Percentiles rank a stretch among this genome's conserved stretches.
Evolutionary conservation across 805 yeast genomes (phyloP).

Genomic region (Metschnikowia proteae): DNA sequence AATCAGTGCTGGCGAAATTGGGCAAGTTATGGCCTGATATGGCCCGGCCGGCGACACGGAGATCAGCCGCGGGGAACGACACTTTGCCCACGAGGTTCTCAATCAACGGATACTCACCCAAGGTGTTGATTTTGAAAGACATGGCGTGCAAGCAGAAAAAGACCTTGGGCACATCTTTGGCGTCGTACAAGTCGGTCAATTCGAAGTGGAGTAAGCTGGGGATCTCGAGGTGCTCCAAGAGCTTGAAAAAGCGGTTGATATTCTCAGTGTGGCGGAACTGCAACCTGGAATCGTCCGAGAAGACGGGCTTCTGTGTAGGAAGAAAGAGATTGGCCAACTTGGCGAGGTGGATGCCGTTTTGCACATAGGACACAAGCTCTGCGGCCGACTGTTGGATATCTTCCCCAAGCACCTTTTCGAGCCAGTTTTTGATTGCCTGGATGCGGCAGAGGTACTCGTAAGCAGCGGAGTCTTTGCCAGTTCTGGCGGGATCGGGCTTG

Average conservation of each 20-base stretch:
- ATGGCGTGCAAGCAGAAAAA: slow-evolving; percentile 90
- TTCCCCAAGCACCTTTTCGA: slow-evolving; percentile 59
- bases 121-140: slow-evolving; percentile 63
- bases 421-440: slow-evolving; percentile 79
- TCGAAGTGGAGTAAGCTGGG: slow-evolving; percentile 91
- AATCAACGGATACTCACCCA: slow-evolving; percentile 57
- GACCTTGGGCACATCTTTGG: slow-evolving; percentile 88
- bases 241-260: slow-evolving; percentile 74
- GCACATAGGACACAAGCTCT: slow-evolving; percentile 59
- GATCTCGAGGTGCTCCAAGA: slow-evolving; percentile 64
- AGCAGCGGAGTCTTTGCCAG: slow-evolving; percentile 29
- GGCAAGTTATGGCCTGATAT: slow-evolving; percentile 68
- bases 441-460: slow-evolving; percentile 81
- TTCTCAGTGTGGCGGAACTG: slow-evolving; percentile 92
- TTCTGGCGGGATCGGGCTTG: not conserved
- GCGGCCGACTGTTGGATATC: slow-evolving; percentile 51
- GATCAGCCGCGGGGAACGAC: slow-evolving; percentile 64
- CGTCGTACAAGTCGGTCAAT: slow-evolving; percentile 87
- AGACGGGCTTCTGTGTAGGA: slow-evolving; percentile 57
- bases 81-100: slow-evolving; percentile 58
- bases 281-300: slow-evolving; percentile 51
- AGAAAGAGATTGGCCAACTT: slow-evolving; percentile 68
- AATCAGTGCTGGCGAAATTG: slow-evolving; percentile 54
- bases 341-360: slow-evolving; percentile 86
- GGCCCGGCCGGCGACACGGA: slow-evolving; percentile 65